A percentile compares a stretch with the other conserved stretches of the same genome.
These are phyloP conservation scores for Pythium phragmiticola DNA, from an alignment of 352 stramenopile genomes.

Conservation along the genomic window DNA sequence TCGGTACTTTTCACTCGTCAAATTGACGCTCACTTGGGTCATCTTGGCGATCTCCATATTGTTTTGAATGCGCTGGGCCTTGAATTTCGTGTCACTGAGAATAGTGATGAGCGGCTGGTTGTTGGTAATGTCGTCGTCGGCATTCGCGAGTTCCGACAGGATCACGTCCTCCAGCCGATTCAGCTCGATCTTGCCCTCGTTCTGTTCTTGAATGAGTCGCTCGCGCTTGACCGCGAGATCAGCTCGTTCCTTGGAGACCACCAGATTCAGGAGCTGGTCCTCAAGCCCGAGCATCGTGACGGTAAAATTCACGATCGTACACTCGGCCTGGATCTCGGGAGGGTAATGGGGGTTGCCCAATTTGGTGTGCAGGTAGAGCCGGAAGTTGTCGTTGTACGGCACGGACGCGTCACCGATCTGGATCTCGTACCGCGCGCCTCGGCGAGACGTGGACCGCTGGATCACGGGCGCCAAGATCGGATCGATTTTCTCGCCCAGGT, in stretches of 20 bases:
- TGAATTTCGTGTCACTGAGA: slow-evolving; percentile 94
- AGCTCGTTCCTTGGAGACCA: slow-evolving; percentile 91
- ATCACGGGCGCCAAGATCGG: slow-evolving; percentile 93
- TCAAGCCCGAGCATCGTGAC: slow-evolving; percentile 91
- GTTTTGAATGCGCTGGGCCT: slow-evolving; percentile 89
- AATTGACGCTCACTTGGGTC: slow-evolving; percentile 91
- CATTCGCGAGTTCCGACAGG: slow-evolving; percentile 92
- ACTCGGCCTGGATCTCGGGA: slow-evolving; percentile 94
- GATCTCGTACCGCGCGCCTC: slow-evolving; percentile 92
- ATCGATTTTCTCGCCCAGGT: slow-evolving; percentile 93
- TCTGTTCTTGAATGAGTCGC: slow-evolving; percentile 93
- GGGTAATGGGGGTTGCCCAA: slow-evolving; percentile 94
- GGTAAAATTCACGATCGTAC: slow-evolving; percentile 95
- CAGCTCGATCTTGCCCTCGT: slow-evolving; percentile 95
- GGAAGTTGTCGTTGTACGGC: slow-evolving; percentile 93
- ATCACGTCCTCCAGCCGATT: slow-evolving; percentile 96
- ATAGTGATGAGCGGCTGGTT: slow-evolving; percentile 96
- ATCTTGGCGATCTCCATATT: slow-evolving; percentile 92
- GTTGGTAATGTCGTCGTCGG: slow-evolving; percentile 97
- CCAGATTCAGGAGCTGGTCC: slow-evolving; percentile 91
- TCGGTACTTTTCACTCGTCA: slow-evolving; percentile 95
- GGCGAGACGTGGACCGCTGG: slow-evolving; percentile 92
- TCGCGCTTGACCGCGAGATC: slow-evolving; percentile 85
- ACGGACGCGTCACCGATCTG: slow-evolving; percentile 94
- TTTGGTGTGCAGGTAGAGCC: slow-evolving; percentile 95